Evolutionary conservation across 257 asterid genomes (phyloP).

Genomic region (Cruciata laevipes): DNA sequence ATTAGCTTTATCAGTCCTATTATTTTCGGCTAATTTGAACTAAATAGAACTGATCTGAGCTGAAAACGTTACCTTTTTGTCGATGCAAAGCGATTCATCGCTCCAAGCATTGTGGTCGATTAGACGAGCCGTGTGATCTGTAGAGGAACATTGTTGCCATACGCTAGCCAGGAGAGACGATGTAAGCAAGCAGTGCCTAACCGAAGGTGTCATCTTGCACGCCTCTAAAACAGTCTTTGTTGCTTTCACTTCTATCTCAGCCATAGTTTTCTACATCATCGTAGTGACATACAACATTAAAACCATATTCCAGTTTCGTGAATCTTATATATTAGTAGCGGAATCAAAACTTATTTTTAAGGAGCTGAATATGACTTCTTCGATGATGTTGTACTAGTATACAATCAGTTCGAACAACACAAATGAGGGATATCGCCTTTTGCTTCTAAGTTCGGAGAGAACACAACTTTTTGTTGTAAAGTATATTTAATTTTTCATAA

Average conservation of each 20-base stretch:
- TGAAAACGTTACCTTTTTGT: conserved; percentile 45
- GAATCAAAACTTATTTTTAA: too few species aligned
- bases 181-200: conserved; percentile 64
- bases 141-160: conserved; percentile 44
- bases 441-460: too few species aligned
- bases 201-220: conserved; percentile 55
- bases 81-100: conserved; percentile 58
- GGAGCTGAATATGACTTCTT: too few species aligned
- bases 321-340: too few species aligned
- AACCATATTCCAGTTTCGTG: too few species aligned
- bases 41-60: neutral
- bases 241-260: conserved; percentile 56
- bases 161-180: conserved; percentile 84
- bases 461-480: too few species aligned
- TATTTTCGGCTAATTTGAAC: neutral
- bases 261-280: conserved; percentile 59
- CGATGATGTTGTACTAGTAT: too few species aligned
- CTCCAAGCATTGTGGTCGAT: conserved; percentile 84
- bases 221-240: conserved; percentile 66
- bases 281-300: too few species aligned
- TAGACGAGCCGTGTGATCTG: conserved; percentile 19
- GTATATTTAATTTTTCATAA: too few species aligned
- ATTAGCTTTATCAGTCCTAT: neutral
- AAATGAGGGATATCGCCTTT: too few species aligned
- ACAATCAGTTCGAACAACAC: too few species aligned